phyloP scores from a whole-genome alignment of 2,329 filamentous ascomycete species.

The Fusarium setosum region DNA sequence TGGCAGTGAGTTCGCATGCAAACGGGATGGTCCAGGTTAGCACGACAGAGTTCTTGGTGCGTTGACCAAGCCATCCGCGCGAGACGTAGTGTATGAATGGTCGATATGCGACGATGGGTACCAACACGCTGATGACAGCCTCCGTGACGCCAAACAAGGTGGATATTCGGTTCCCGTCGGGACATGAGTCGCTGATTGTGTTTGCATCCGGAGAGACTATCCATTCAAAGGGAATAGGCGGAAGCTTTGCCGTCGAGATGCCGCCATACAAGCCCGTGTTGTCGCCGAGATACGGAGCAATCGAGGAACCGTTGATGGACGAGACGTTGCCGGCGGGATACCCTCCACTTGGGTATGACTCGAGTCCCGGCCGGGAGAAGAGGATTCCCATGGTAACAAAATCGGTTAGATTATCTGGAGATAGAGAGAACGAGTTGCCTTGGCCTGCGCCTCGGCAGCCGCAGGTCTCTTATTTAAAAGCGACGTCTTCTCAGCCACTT shows the following conservation, averaged over 20 bases:
- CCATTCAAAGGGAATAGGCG: slow-evolving; percentile 40
- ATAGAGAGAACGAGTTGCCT: no score
- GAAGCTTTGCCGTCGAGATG: slow-evolving; percentile 13
- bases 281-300: slow-evolving; percentile 33
- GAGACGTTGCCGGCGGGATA: slow-evolving; percentile 9
- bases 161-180: slow-evolving; percentile 17
- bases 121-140: slow-evolving; percentile 23
- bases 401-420: no score
- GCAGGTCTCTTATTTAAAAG: no score
- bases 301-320: slow-evolving; percentile 26
- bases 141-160: slow-evolving; percentile 36
- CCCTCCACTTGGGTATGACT: slow-evolving; percentile 4
- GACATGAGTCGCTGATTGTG: slow-evolving; percentile 20
- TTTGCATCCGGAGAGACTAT: slow-evolving; percentile 31
- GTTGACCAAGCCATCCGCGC: slow-evolving; percentile 23
- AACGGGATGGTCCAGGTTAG: slow-evolving; percentile 32
- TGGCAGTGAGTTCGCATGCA: slow-evolving; percentile 32
- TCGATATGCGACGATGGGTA: slow-evolving; percentile 26
- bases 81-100: slow-evolving; percentile 33
- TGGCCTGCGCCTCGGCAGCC: no score
- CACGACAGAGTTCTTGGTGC: slow-evolving; percentile 13
- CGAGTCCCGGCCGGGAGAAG: slow-evolving; percentile 22
- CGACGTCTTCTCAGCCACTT: not conserved
- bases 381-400: slow-evolving; percentile 24
- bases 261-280: slow-evolving; percentile 29